These are phyloP conservation scores for Eucalyptus cloeziana DNA, from an alignment of 345 rosid genomes.

Conservation along the genomic window DNA sequence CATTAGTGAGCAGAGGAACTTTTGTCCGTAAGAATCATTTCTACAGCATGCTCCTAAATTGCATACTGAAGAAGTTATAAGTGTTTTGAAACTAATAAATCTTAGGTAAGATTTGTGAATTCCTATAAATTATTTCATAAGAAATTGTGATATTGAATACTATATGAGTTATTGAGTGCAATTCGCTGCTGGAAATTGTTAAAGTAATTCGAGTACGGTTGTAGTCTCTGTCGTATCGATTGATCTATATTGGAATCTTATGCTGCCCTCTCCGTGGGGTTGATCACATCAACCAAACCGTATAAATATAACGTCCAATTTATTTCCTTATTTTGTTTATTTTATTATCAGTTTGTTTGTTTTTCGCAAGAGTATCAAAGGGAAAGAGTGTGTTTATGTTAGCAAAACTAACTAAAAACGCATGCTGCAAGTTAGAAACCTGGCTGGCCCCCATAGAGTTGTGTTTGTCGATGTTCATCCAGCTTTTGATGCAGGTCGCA, in stretches of 20 bases:
- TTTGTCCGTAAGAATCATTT: background rate
- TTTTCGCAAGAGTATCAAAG: background rate
- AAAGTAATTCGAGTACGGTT: accelerated
- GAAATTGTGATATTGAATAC: too few relatives aligned
- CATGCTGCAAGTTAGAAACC: background rate
- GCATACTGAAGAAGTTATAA: background rate
- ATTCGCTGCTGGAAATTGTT: background rate
- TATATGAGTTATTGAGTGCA: background rate
- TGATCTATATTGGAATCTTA: background rate
- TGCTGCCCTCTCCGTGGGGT: accelerated
- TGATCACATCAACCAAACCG: background rate
- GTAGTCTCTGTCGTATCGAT: background rate
- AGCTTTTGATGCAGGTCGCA: background rate
- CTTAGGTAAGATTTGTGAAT: too few relatives aligned
- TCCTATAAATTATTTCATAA: too few relatives aligned
- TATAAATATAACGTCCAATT: background rate
- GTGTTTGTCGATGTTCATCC: background rate
- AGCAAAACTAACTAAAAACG: background rate
- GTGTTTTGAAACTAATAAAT: too few relatives aligned
- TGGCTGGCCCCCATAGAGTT: background rate
- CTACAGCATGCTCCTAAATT: background rate
- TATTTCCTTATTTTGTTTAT: background rate
- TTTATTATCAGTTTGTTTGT: background rate
- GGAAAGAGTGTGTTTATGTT: background rate
- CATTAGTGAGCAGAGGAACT: too few relatives aligned